Evolutionary conservation across 1,284 basidiomycete genomes (phyloP).

Genomic region (Pseudozyma thailandica): DNA sequence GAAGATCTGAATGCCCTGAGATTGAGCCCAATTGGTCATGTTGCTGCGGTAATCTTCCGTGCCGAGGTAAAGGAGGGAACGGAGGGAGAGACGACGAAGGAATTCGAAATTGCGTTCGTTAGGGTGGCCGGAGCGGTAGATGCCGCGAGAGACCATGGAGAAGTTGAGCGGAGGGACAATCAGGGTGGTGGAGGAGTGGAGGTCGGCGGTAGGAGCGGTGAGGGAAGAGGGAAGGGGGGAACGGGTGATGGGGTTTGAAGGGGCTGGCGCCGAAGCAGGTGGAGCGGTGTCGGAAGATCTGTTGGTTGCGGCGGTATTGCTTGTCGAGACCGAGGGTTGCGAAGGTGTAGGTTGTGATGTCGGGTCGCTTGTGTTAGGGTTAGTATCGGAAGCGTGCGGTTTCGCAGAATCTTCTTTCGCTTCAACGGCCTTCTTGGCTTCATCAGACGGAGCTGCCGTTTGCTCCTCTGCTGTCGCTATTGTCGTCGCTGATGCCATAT

Average conservation of each 20-base stretch:
- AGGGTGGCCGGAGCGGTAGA: slow-evolving; percentile 65
- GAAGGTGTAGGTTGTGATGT: background rate
- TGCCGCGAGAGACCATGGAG: slow-evolving; percentile 62
- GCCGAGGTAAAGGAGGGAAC: slow-evolving; percentile 61
- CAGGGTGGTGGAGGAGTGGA: slow-evolving; percentile 19
- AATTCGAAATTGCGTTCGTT: slow-evolving; percentile 67
- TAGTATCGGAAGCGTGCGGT: too few species aligned
- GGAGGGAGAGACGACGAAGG: slow-evolving; percentile 57
- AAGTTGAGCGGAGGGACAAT: slow-evolving; percentile 67
- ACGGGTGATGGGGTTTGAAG: background rate
- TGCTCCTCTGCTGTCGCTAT: background rate
- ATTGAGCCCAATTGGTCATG: slow-evolving; percentile 48
- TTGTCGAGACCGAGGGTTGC: background rate
- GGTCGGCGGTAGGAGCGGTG: background rate
- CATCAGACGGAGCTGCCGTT: too few species aligned
- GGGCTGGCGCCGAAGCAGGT: background rate
- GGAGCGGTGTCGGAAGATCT: background rate
- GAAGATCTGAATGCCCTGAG: slow-evolving; percentile 51
- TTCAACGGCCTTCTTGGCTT: background rate
- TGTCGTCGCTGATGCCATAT: background rate
- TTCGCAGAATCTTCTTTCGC: too few species aligned
- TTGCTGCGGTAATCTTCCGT: slow-evolving; percentile 64
- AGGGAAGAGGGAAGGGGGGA: background rate
- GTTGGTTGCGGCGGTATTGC: background rate
- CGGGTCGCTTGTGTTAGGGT: too few species aligned